Percentiles rank a stretch among this genome's conserved stretches.
Evolutionary conservation across 140 eudicot genomes (phyloP).

Genomic region (Stevia rebaudiana): DNA sequence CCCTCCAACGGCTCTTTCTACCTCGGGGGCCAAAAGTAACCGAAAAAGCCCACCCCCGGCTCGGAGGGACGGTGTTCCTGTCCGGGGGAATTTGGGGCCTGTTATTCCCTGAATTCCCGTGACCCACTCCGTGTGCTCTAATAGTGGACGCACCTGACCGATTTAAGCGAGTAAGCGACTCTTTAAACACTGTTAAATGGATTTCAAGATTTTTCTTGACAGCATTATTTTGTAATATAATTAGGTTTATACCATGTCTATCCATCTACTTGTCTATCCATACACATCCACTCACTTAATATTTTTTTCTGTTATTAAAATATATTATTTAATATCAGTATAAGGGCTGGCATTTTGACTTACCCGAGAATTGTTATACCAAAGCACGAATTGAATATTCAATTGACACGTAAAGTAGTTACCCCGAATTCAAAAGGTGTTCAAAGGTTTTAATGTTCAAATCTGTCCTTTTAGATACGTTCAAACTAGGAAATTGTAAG

Average conservation of each 20-base stretch:
- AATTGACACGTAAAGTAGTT: slow-evolving; percentile 28
- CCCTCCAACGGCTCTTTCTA: no score
- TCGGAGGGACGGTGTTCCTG: no score
- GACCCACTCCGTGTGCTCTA: no score
- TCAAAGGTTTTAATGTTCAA: slow-evolving; percentile 20
- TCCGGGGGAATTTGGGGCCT: no score
- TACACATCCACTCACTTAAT: slow-evolving; percentile 21
- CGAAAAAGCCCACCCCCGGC: no score
- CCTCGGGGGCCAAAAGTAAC: no score
- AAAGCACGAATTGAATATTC: slow-evolving; percentile 27
- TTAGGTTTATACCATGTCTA: neutral
- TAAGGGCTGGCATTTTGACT: slow-evolving; percentile 30
- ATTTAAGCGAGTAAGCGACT: no score
- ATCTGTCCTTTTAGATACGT: slow-evolving; percentile 25
- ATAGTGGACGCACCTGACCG: no score
- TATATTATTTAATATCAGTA: neutral
- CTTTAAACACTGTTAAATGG: neutral
- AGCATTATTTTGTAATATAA: neutral
- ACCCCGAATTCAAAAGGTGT: slow-evolving; percentile 10
- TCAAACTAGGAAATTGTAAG: slow-evolving; percentile 19
- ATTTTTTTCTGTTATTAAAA: neutral
- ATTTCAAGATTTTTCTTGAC: neutral
- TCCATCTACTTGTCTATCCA: slow-evolving; percentile 20
- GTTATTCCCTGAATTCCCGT: no score
- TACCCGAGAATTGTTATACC: slow-evolving; percentile 10